Evolutionary conservation across 1,139 yeast species (phyloP).

Genomic region (Blastobotrys proliferans): DNA sequence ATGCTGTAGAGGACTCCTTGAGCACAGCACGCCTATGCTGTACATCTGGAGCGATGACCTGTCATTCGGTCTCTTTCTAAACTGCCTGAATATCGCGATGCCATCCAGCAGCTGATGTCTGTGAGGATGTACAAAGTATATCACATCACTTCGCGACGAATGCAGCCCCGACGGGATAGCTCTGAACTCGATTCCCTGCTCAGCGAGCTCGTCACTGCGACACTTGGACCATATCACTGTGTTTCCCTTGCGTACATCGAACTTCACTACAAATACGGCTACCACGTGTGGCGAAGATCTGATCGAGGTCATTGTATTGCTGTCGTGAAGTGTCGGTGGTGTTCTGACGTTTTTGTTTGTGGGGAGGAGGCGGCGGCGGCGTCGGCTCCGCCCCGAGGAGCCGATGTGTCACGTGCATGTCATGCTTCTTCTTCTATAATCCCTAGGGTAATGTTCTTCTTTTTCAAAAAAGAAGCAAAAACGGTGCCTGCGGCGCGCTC

Average conservation of each 20-base stretch:
- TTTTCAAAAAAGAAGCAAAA: no score
- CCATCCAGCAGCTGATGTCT: slow-evolving; percentile 40
- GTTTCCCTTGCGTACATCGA: slow-evolving; percentile 62
- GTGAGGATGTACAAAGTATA: slow-evolving; percentile 48
- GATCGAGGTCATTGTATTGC: slow-evolving; percentile 2
- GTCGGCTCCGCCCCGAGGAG: no score
- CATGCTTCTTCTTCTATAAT: no score
- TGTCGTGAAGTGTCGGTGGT: not conserved
- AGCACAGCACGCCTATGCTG: no score
- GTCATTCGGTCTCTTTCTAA: not conserved
- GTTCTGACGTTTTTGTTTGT: not conserved
- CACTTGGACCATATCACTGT: slow-evolving; percentile 51
- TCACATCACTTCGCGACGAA: slow-evolving; percentile 49
- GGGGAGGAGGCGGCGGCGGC: no score
- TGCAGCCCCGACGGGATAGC: slow-evolving; percentile 85
- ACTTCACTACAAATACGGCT: slow-evolving; percentile 57
- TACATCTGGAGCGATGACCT: no score
- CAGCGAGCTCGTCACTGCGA: slow-evolving; percentile 29
- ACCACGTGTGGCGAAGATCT: slow-evolving; percentile 15
- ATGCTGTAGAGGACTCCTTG: no score
- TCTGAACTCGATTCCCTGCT: slow-evolving; percentile 58
- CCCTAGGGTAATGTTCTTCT: no score
- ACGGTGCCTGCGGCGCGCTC: no score
- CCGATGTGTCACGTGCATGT: no score
- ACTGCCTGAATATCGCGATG: slow-evolving; percentile 45